These are phyloP conservation scores for Neckera pumila DNA, from an alignment of 225 moss, liverwort and hornwort species.

Conservation along the genomic window DNA sequence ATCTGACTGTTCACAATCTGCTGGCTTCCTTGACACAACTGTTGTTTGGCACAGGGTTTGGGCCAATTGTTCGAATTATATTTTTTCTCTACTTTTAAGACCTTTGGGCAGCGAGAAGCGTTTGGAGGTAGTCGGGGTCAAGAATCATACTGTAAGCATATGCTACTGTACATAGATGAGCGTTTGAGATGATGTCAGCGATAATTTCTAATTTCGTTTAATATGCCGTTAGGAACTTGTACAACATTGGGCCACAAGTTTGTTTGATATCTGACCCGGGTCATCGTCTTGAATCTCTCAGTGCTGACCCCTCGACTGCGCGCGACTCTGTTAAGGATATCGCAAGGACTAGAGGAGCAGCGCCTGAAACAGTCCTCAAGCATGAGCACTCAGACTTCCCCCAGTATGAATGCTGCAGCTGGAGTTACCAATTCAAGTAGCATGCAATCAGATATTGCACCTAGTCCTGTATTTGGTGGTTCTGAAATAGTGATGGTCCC, in stretches of 20 bases:
- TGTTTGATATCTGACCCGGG: background rate
- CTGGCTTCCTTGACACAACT: background rate
- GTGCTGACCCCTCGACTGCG: constrained; percentile 71
- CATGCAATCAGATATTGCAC: constrained; percentile 26
- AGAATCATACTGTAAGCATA: constrained; percentile 53
- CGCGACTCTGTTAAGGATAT: constrained; percentile 78
- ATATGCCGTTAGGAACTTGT: background rate
- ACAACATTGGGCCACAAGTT: background rate
- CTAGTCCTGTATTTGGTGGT: constrained; percentile 51
- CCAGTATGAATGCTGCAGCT: constrained; percentile 12
- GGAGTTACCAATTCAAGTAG: constrained; percentile 22
- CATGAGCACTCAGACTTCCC: constrained; percentile 6
- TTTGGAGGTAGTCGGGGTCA: constrained; percentile 53
- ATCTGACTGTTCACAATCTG: background rate
- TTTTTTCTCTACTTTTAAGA: constrained; percentile 94
- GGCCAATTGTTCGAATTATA: constrained; percentile 97
- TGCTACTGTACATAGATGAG: background rate
- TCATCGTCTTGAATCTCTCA: constrained; percentile 8
- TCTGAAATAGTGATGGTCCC: constrained; percentile 53
- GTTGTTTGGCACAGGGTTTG: constrained; percentile 56
- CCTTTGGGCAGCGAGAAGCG: constrained; percentile 89
- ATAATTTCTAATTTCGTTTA: background rate
- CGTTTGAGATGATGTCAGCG: background rate
- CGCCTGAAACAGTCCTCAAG: constrained; percentile 56
- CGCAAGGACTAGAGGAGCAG: constrained; percentile 95